Evolutionary conservation across 2,329 filamentous ascomycete genomes (phyloP).

Genomic region (Cladophialophora exuberans): DNA sequence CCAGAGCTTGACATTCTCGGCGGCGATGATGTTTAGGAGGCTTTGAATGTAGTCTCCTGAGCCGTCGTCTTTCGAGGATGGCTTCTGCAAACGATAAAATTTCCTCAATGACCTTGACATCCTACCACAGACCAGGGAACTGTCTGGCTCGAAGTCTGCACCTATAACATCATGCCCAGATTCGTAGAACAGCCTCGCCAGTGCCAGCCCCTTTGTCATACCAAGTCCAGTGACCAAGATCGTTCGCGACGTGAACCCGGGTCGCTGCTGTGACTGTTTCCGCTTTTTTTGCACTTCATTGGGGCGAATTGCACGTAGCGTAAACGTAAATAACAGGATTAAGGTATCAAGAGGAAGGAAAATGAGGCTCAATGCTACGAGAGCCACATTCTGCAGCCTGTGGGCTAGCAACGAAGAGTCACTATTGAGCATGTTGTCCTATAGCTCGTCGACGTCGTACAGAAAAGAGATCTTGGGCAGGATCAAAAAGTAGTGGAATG

Average conservation of each 20-base stretch:
- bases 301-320: conserved; percentile 37
- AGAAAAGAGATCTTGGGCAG: no score
- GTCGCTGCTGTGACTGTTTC: conserved; percentile 36
- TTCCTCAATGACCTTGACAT: conserved; percentile 60
- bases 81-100: conserved; percentile 57
- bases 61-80: conserved; percentile 34
- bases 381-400: conserved; percentile 51
- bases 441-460: background rate
- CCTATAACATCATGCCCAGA: conserved; percentile 72
- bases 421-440: conserved; percentile 40
- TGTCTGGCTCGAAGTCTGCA: conserved; percentile 62
- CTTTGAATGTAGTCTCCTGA: conserved; percentile 58
- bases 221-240: conserved; percentile 73
- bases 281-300: conserved; percentile 33
- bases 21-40: conserved; percentile 61
- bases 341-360: conserved; percentile 56
- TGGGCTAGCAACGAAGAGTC: conserved; percentile 44
- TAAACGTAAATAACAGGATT: conserved; percentile 46
- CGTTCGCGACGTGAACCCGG: conserved; percentile 52
- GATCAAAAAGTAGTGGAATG: no score
- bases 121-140: conserved; percentile 57
- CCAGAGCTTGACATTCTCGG: conserved; percentile 70
- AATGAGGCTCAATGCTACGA: conserved; percentile 46
- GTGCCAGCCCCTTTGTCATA: conserved; percentile 70
- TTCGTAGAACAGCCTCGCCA: conserved; percentile 68